Evolutionary conservation across 208 protist genomes (phyloP), one percentile per base, ranked within the genome.

Genomic region (Zelonia costaricensis): DNA sequence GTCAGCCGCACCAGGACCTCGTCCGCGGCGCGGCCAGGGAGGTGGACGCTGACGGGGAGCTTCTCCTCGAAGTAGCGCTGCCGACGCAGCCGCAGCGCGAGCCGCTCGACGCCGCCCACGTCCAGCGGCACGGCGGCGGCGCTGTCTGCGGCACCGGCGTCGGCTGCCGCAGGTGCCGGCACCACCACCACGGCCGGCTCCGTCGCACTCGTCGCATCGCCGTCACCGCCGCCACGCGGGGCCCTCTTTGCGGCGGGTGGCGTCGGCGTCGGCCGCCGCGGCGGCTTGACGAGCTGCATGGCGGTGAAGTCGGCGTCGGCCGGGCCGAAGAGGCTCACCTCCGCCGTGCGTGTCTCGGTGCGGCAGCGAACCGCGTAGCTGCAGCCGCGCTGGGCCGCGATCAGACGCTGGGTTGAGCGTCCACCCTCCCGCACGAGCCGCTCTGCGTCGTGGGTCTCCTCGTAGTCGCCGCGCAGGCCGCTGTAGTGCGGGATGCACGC

Each of bases 261-360:
- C 36, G 31, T 43, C 13, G 22, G 16, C 53, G 18, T 59, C 31
- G 40, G 35, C 30, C 43, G 43, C n/a, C 46, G 33, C 22, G 38
- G 39, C 28, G 40, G 16, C 46, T 75, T 70, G 42, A 23, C 20
- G 4, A 60, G 44, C 42, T 56, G 51, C 66, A 91, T 80, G 6
- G 67, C 52, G 1, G 61, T 25, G 22, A 91, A 72, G 61, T 82
- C 63, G 8, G 74, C 79, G 27, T 84, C 73, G 0, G 87, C 81
- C 9, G 76, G 69, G 0, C 83, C 87, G 59, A 82, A 86, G 6
- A 94, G 59, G 27, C 64, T 63, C 3, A 94, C 48, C 56, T 94
- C 84, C 3, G 85, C 88, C 0, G 84, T 86, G 23, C 82, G 88
- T 12, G 88, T 94, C 58, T 94, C 88, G 2, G 68, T 82, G 28